Evolutionary conservation across 371 early-diverging fungal genomes (phyloP), one percentile per base, ranked within the genome.

Genomic region (Apophysomyces elegans): DNA sequence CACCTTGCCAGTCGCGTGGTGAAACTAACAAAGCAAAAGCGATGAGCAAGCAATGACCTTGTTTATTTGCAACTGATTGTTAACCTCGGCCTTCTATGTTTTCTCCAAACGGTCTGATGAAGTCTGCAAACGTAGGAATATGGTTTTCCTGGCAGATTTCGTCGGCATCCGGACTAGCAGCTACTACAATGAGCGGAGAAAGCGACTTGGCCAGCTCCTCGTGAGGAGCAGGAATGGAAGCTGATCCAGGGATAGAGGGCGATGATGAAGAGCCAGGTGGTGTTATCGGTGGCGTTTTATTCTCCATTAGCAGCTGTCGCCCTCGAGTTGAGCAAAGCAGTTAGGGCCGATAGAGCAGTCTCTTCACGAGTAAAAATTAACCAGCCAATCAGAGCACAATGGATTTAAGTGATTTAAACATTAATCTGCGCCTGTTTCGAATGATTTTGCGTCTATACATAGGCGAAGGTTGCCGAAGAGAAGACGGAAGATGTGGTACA

Each of bases 61-160:
- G 7, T 8, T 62, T 56, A 16, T 45, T 37, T 39, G 56, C 14
- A 18, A 16, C 2, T 11, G 57, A 59, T 57, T 18, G 62, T 74
- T 59, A 80, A 91, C 93, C 85, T 83, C 86, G 85, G 13, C 90
- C 89, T 56, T 90, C 89, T 39, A 95, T 86, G 46, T 80, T 80
- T 21, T 87, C 86, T 12, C 95, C 95, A 83, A 96, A 95, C 7
- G 96, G 96, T 54, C 83, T 77, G 39, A 96, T 73, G 18, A 95
- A 79, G 64, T 94, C 90, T 8, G 85, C 86, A 69, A 95, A 85
- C 0, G 88, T 81, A 35, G 87, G 79, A 58, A 93, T 80, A 54
- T 86, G 80, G 73, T 91, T 94, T 9, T 76, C 78, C 57, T 81
- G 83, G 61, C 90, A 91, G 11, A 90, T 72, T 57, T 88, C 89